A percentile compares a stretch with the other conserved stretches of the same genome.
Conservation (phyloP, 2,329 filamentous ascomycete species). For the Elsinoe necatrix region DNA sequence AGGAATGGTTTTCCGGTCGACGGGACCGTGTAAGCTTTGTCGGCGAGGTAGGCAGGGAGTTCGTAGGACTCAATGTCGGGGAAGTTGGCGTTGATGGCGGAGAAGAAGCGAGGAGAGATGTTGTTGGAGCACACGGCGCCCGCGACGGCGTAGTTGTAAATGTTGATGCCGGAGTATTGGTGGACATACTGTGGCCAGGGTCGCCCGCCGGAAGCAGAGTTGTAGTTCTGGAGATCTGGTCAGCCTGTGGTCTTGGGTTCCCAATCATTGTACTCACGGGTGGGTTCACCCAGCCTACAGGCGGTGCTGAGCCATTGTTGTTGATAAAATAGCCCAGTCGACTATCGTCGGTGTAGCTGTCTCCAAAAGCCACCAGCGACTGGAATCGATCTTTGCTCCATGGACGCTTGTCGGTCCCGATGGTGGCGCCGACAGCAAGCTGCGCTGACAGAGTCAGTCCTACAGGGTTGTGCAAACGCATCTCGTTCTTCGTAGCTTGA, state of each 20-base stretch:
- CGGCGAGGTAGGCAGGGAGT: slow-evolving; percentile 40
- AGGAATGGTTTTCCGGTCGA: slow-evolving; percentile 35
- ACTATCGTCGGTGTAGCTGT: slow-evolving; percentile 69
- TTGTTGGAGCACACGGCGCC: slow-evolving; percentile 66
- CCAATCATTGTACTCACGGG: slow-evolving; percentile 29
- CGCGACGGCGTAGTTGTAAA: slow-evolving; percentile 61
- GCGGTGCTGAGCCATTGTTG: slow-evolving; percentile 53
- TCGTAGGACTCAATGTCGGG: slow-evolving; percentile 47
- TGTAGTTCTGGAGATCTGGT: slow-evolving; percentile 22
- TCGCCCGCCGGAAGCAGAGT: slow-evolving; percentile 56
- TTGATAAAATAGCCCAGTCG: slow-evolving; percentile 55
- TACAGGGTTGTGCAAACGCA: neutral
- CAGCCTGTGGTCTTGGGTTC: neutral
- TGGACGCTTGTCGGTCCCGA: neutral
- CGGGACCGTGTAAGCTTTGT: slow-evolving; percentile 28
- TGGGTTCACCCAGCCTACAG: slow-evolving; percentile 49
- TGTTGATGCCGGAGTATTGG: slow-evolving; percentile 47
- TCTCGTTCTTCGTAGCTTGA: neutral
- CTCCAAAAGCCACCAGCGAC: slow-evolving; percentile 61
- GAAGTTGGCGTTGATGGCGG: slow-evolving; percentile 46
- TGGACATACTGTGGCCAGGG: slow-evolving; percentile 62
- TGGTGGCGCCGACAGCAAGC: neutral
- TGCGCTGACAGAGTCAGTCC: slow-evolving; percentile 6
- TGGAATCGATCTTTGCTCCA: slow-evolving; percentile 40
- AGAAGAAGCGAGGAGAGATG: slow-evolving; percentile 50